phyloP scores from a whole-genome alignment of 805 yeast species.

The Yarrowia osloensis region DNA sequence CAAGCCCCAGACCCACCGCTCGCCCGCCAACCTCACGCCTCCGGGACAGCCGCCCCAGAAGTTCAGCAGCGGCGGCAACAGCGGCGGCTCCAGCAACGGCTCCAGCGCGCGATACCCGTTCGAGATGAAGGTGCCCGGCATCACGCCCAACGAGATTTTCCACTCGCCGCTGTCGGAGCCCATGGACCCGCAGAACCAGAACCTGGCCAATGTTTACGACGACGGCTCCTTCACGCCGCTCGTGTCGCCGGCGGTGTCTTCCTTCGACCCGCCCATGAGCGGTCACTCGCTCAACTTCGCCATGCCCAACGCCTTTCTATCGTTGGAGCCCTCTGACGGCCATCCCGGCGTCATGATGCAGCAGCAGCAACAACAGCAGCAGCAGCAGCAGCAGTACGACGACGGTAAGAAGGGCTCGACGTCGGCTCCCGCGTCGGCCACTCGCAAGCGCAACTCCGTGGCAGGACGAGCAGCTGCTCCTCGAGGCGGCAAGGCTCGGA shows the following conservation, averaged over 20 bases:
- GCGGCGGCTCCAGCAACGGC: background rate
- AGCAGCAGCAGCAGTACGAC: background rate
- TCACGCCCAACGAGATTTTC: slow-evolving; percentile 26
- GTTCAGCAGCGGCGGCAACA: background rate
- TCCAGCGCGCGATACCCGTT: slow-evolving; percentile 5
- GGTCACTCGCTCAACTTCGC: slow-evolving; percentile 34
- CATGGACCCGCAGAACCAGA: slow-evolving; percentile 26
- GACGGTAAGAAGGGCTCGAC: background rate
- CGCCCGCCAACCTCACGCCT: slow-evolving; percentile 1
- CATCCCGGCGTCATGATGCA: slow-evolving; percentile 14
- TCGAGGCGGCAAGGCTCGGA: slow-evolving; percentile 2
- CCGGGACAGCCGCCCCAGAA: slow-evolving; percentile 1
- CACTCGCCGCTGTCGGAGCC: slow-evolving; percentile 29
- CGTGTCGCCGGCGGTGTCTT: slow-evolving; percentile 74
- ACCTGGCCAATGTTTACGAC: slow-evolving; percentile 40
- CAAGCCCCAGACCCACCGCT: slow-evolving; percentile 15
- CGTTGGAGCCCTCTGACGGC: background rate
- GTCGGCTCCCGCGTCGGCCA: background rate
- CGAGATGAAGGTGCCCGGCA: slow-evolving; percentile 20
- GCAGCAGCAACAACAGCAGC: slow-evolving; percentile 6
- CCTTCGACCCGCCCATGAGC: slow-evolving; percentile 46
- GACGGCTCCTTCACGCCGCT: slow-evolving; percentile 68
- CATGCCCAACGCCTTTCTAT: slow-evolving; percentile 37
- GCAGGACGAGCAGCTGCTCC: slow-evolving; percentile 4
- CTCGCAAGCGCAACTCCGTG: background rate